These are phyloP conservation scores for Rehmannia glutinosa DNA, from an alignment of 257 asterid species.

Conservation along the genomic window DNA sequence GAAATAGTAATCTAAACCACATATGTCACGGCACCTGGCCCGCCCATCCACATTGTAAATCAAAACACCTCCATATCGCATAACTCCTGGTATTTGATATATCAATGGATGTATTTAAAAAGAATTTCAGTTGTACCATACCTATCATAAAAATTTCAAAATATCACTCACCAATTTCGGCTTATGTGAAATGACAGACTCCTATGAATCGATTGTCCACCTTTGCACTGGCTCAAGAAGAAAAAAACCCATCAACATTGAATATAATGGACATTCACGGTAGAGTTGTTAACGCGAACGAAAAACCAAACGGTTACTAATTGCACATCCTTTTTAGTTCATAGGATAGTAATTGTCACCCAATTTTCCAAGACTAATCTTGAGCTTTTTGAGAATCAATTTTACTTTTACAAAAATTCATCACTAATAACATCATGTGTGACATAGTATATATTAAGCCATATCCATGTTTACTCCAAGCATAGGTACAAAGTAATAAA, in stretches of 20 bases:
- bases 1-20: constrained; percentile 18
- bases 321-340: no score
- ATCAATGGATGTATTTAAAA: background rate
- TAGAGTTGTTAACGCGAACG: no score
- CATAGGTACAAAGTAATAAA: no score
- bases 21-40: constrained; percentile 50
- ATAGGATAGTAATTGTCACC: no score
- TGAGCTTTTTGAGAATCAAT: no score
- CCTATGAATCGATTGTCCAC: constrained; percentile 37
- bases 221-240: constrained; percentile 44
- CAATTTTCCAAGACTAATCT: no score
- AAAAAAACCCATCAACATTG: constrained; percentile 11
- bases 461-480: no score
- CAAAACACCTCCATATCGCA: constrained; percentile 67
- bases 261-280: background rate
- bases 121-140: background rate
- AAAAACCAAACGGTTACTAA: no score
- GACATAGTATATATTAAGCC: no score
- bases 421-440: no score
- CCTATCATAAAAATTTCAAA: background rate
- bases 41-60: constrained; percentile 57
- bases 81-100: constrained; percentile 35
- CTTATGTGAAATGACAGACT: constrained; percentile 55
- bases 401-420: no score
- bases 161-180: constrained; percentile 34